These are phyloP conservation scores for Inosperma sp. DNA, from an alignment of 768 basidiomycete genomes.

Conservation along the genomic window DNA sequence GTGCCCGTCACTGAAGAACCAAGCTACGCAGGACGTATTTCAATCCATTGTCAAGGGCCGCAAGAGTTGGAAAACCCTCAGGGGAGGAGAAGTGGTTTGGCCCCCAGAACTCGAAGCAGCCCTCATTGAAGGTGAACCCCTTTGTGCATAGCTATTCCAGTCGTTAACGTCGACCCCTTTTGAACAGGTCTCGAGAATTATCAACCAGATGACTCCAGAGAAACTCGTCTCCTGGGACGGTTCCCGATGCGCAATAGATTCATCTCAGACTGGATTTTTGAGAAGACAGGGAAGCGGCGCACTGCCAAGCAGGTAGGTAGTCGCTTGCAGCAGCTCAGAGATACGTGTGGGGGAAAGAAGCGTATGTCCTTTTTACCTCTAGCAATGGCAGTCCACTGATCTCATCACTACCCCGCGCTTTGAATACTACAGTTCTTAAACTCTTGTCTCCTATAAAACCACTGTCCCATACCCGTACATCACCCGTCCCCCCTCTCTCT, in stretches of 20 bases:
- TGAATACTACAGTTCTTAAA: conserved; percentile 37
- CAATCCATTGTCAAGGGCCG: conserved; percentile 62
- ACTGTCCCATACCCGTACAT: conserved; percentile 25
- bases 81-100: conserved; percentile 75
- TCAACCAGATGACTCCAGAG: conserved; percentile 65
- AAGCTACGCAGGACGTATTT: conserved; percentile 53
- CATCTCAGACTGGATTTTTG: conserved; percentile 72
- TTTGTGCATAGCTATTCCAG: background rate
- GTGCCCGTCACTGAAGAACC: conserved; percentile 27
- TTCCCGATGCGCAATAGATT: conserved; percentile 79
- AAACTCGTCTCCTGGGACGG: conserved; percentile 66
- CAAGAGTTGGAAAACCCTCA: conserved; percentile 72
- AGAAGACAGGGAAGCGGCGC: conserved; percentile 62
- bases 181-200: conserved; percentile 63
- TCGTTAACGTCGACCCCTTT: conserved; percentile 11
- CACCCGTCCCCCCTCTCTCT: no score
- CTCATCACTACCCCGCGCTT: conserved; percentile 8
- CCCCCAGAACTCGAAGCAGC: conserved; percentile 75
- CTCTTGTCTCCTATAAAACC: conserved; percentile 39
- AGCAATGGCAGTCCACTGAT: conserved; percentile 4
- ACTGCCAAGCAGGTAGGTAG: conserved; percentile 79
- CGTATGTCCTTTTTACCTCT: conserved; percentile 40
- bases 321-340: conserved; percentile 72
- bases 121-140: conserved; percentile 59
- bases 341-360: conserved; percentile 67